Percentiles rank a stretch among this genome's conserved stretches.
Conservation (phyloP, 192 early-diverging fungal species). For the Backusella circina region DNA sequence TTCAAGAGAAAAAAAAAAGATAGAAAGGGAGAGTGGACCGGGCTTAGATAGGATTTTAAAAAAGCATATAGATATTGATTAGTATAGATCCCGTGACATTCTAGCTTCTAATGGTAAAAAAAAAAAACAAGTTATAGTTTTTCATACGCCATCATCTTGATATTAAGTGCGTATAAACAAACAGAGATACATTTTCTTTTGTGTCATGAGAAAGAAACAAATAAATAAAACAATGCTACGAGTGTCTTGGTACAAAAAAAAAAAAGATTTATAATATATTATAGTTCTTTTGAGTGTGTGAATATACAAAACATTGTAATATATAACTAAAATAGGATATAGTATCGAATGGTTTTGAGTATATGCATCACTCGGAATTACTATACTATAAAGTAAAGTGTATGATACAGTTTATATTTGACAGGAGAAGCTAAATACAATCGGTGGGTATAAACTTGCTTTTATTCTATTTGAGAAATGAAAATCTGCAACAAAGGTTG, state of each 20-base stretch:
- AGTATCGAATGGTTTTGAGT: neutral
- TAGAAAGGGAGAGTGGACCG: neutral
- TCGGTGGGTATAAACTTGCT: neutral
- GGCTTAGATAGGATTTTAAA: neutral
- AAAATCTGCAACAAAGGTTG: neutral
- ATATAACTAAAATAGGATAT: neutral
- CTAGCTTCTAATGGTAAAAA: no score
- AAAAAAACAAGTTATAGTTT: neutral
- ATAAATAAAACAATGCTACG: neutral
- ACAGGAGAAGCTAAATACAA: neutral
- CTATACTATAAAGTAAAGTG: neutral
- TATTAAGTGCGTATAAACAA: neutral
- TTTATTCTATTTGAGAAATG: neutral
- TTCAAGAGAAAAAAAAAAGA: neutral
- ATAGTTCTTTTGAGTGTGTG: neutral
- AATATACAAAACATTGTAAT: neutral
- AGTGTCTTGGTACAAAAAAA: neutral
- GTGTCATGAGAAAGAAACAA: neutral
- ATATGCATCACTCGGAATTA: neutral
- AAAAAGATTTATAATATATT: neutral
- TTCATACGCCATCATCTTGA: neutral
- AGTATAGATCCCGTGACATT: neutral
- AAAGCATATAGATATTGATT: neutral
- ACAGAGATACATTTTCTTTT: neutral
- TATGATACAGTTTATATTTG: neutral